A percentile compares a stretch with the other conserved stretches of the same genome.
Evolutionary conservation across 305 asterid species (phyloP).

Genomic region (Fraxinus velutina): DNA sequence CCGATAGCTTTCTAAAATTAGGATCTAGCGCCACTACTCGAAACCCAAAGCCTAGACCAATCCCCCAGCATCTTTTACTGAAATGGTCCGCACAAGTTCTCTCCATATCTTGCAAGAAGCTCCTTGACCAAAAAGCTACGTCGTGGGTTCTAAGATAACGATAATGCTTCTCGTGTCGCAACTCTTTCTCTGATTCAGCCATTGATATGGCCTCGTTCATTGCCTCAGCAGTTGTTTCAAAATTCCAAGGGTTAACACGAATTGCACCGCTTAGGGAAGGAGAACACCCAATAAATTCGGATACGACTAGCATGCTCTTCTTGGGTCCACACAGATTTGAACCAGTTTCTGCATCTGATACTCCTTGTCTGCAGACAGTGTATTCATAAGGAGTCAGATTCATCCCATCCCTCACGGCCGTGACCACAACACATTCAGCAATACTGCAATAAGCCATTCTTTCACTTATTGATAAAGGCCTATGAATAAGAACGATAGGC

Average conservation of each 20-base stretch:
- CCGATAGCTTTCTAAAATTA: constrained; percentile 73
- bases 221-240: constrained; percentile 86
- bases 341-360: constrained; percentile 50
- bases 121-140: constrained; percentile 85
- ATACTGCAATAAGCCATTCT: constrained; percentile 80
- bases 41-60: constrained; percentile 92
- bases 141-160: constrained; percentile 81
- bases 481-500: constrained; percentile 60
- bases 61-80: constrained; percentile 85
- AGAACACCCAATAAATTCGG: constrained; percentile 90
- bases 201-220: constrained; percentile 81
- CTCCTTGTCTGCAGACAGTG: constrained; percentile 82
- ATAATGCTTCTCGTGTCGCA: constrained; percentile 89
- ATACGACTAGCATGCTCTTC: constrained; percentile 89
- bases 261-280: constrained; percentile 92
- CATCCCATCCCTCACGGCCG: constrained; percentile 97
- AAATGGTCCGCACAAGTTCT: constrained; percentile 88
- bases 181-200: constrained; percentile 72
- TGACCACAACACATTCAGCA: constrained; percentile 94
- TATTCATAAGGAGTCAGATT: constrained; percentile 89
- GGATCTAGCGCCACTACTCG: constrained; percentile 92
- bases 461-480: constrained; percentile 63
- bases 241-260: constrained; percentile 92
- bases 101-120: constrained; percentile 92
- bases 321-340: constrained; percentile 56